phyloP scores from a whole-genome alignment of 768 basidiomycete genomes.

The Kwoniella heveanensis region DNA sequence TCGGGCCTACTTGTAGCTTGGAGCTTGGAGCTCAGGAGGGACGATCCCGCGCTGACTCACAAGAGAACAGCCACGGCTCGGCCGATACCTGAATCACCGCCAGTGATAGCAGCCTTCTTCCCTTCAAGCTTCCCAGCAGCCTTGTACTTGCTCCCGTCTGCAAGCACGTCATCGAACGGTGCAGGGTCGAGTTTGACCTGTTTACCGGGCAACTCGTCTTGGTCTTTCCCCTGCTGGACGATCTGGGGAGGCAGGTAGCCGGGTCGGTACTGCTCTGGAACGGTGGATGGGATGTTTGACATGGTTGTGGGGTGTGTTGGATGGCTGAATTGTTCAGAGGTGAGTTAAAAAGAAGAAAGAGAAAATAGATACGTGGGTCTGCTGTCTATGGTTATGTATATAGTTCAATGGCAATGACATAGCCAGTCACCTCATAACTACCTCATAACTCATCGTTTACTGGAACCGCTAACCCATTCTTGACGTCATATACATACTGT shows the following conservation, averaged over 20 bases:
- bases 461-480: background rate
- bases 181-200: slow-evolving; percentile 47
- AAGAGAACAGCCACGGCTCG: slow-evolving; percentile 57
- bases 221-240: slow-evolving; percentile 53
- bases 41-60: slow-evolving; percentile 23
- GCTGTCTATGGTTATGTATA: background rate
- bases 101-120: slow-evolving; percentile 61
- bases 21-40: background rate
- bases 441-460: no score
- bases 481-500: background rate
- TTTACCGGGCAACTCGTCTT: slow-evolving; percentile 49
- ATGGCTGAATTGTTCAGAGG: background rate
- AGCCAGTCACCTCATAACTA: no score
- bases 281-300: slow-evolving; percentile 41
- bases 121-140: slow-evolving; percentile 60
- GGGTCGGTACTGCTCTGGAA: slow-evolving; percentile 53
- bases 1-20: background rate
- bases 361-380: background rate
- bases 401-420: no score
- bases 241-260: slow-evolving; percentile 49
- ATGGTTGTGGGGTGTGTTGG: slow-evolving; percentile 13
- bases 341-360: background rate
- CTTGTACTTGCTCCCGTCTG: slow-evolving; percentile 61
- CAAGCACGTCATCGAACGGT: slow-evolving; percentile 58
- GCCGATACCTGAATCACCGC: slow-evolving; percentile 62